Evolutionary conservation across 192 early-diverging fungal species (phyloP).

Genomic region (Allomyces javanicus): DNA sequence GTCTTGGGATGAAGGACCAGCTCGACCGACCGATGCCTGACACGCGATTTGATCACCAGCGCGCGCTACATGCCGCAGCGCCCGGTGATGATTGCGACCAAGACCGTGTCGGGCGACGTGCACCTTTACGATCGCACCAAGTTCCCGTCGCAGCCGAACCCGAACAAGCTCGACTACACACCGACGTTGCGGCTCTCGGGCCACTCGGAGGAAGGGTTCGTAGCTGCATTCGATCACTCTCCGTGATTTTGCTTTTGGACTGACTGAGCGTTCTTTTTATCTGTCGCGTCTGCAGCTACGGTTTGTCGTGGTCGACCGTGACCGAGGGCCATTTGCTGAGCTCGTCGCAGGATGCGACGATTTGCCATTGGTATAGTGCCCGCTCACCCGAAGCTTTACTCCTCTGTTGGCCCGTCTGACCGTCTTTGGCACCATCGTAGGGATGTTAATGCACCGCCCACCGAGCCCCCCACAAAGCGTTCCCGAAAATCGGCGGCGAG

Average conservation of each 20-base stretch:
- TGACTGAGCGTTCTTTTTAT: background rate
- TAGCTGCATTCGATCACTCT: too few species aligned
- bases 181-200: constrained; percentile 75
- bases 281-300: constrained; percentile 34
- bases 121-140: constrained; percentile 90
- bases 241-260: background rate
- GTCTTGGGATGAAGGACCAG: too few species aligned
- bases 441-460: background rate
- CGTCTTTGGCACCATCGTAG: background rate
- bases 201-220: constrained; percentile 79
- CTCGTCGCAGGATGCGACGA: constrained; percentile 77
- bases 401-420: background rate
- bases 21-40: too few species aligned
- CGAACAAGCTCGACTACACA: constrained; percentile 32
- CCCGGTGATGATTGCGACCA: constrained; percentile 88
- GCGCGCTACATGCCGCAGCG: constrained; percentile 93
- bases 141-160: constrained; percentile 53
- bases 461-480: background rate
- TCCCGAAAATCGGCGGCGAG: constrained; percentile 56
- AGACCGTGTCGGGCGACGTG: constrained; percentile 70
- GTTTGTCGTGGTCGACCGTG: constrained; percentile 80
- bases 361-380: constrained; percentile 52
- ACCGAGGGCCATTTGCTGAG: constrained; percentile 66
- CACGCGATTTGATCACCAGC: constrained; percentile 7
- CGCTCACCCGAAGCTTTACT: background rate